A percentile compares a stretch with the other conserved stretches of the same genome.
Conservation (phyloP, 495 filamentous ascomycete genomes). For the Xylaria curta region DNA sequence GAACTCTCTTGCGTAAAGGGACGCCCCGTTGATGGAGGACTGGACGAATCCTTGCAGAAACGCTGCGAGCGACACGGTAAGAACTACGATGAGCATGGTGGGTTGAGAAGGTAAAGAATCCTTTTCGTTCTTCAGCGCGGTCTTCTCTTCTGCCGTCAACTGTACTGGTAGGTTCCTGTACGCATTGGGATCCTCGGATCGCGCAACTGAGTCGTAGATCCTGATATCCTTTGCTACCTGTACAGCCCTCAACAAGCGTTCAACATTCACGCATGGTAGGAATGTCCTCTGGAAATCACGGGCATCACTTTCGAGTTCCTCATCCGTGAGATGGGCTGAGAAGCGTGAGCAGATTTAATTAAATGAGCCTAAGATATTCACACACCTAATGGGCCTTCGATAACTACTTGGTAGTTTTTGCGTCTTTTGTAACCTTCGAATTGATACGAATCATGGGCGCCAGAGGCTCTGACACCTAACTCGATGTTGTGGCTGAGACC, state of each 20-base stretch:
- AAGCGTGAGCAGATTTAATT: conserved; percentile 18
- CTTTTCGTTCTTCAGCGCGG: conserved; percentile 36
- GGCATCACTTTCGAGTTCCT: conserved; percentile 37
- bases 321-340: conserved; percentile 36
- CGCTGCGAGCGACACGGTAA: conserved; percentile 42
- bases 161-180: conserved; percentile 26
- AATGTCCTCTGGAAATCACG: conserved; percentile 28
- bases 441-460: conserved; percentile 4
- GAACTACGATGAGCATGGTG: conserved; percentile 38
- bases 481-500: conserved; percentile 17
- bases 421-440: conserved; percentile 30
- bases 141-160: conserved; percentile 33
- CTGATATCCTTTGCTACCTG: conserved; percentile 39
- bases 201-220: conserved; percentile 34
- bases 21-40: conserved; percentile 39
- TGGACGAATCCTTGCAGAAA: conserved; percentile 41
- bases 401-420: conserved; percentile 30
- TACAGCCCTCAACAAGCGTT: conserved; percentile 34
- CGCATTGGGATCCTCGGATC: conserved; percentile 24
- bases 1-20: conserved; percentile 29
- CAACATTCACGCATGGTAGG: conserved; percentile 25
- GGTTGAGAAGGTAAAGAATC: conserved; percentile 34
- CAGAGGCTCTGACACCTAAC: neutral
- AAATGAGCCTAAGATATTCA: neutral
- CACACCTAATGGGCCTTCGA: conserved; percentile 41